A percentile compares a stretch with the other conserved stretches of the same genome.
phyloP scores from a whole-genome alignment of 139 green algal genomes.

The Chlorella vulgaris region DNA sequence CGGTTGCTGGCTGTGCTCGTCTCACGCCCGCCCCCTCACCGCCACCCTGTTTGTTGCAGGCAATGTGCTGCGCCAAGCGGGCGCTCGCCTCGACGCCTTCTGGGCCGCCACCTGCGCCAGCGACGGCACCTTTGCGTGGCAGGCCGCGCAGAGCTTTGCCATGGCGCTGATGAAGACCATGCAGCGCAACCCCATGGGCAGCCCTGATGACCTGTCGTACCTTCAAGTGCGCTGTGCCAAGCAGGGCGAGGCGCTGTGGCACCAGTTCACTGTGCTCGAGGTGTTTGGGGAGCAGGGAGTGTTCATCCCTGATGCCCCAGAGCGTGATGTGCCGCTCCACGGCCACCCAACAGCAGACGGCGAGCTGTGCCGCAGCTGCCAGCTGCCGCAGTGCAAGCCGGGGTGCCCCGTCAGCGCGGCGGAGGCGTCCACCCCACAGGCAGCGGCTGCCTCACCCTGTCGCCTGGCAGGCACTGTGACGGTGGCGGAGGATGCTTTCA shows the following conservation, averaged over 20 bases:
- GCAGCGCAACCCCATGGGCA: conserved; percentile 42
- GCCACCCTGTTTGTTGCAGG: conserved; percentile 1
- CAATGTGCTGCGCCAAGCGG: conserved; percentile 38
- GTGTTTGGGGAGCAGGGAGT: conserved; percentile 33
- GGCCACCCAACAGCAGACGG: background rate
- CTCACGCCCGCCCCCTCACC: background rate
- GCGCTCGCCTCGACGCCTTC: conserved; percentile 21
- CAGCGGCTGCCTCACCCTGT: background rate
- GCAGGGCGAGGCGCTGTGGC: conserved; percentile 37
- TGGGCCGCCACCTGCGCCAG: conserved; percentile 33
- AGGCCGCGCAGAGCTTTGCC: conserved; percentile 48
- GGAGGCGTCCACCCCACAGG: background rate
- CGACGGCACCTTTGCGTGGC: conserved; percentile 44
- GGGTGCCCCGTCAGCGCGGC: conserved; percentile 2
- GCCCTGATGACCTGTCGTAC: conserved; percentile 39
- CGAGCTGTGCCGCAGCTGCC: background rate
- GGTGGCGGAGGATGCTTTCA: background rate
- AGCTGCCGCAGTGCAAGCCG: conserved; percentile 28
- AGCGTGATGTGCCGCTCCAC: background rate
- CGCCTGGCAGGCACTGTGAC: background rate
- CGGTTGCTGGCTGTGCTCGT: background rate
- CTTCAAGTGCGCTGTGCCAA: conserved; percentile 44
- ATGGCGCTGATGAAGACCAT: conserved; percentile 36
- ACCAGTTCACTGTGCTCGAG: conserved; percentile 38
- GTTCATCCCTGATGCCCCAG: conserved; percentile 5